Evolutionary conservation across 2,329 filamentous ascomycete genomes (phyloP).

Genomic region (Fusarium circinatum): DNA sequence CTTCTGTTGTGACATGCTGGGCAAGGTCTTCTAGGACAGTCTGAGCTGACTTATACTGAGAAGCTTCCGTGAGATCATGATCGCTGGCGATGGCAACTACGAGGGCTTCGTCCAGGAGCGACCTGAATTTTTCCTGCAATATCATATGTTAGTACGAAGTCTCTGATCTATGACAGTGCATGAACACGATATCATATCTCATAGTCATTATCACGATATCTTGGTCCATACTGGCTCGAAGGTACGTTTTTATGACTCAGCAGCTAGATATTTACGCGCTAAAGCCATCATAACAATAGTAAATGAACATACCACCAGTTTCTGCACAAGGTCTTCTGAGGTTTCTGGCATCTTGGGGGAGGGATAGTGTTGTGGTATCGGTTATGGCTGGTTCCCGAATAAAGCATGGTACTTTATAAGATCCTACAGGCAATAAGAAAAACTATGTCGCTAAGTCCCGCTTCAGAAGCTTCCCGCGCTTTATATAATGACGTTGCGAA

Average conservation of each 20-base stretch:
- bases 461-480: not conserved
- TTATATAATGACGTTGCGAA: constrained; percentile 6
- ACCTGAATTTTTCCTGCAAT: constrained; percentile 74
- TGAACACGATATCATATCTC: not conserved
- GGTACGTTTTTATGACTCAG: not conserved
- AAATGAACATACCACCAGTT: constrained; percentile 45
- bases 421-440: not conserved
- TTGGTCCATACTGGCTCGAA: not conserved
- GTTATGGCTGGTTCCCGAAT: constrained; percentile 22
- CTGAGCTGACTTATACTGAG: constrained; percentile 64
- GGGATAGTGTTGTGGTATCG: constrained; percentile 22
- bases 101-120: constrained; percentile 79
- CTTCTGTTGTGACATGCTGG: constrained; percentile 70
- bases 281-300: not conserved
- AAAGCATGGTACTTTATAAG: constrained; percentile 35
- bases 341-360: constrained; percentile 39
- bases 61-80: constrained; percentile 68
- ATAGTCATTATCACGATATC: not conserved
- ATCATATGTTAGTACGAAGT: constrained; percentile 15
- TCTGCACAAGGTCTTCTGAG: constrained; percentile 40
- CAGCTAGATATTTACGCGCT: not conserved
- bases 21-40: constrained; percentile 73
- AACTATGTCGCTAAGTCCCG: not conserved
- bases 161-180: not conserved
- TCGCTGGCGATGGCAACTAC: constrained; percentile 81